Conservation (phyloP, 768 basidiomycete species). For the Auriscalpium orientale region DNA sequence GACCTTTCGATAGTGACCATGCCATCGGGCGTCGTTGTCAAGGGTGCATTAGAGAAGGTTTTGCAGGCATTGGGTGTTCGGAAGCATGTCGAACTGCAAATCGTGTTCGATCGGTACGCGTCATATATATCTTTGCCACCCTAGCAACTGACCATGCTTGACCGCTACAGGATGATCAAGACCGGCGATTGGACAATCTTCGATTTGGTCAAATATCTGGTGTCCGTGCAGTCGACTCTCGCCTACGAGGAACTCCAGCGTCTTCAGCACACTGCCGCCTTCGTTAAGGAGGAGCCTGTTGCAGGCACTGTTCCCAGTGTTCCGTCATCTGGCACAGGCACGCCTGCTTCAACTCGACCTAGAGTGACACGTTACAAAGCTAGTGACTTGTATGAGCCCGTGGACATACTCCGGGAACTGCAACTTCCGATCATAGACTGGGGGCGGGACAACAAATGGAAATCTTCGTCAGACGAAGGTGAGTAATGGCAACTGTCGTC, state of each 20-base stretch:
- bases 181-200: constrained; percentile 85
- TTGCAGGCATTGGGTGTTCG: constrained; percentile 73
- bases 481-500: neutral
- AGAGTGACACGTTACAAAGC: constrained; percentile 52
- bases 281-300: constrained; percentile 47
- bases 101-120: constrained; percentile 79
- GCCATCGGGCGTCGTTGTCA: constrained; percentile 54
- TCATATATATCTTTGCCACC: neutral
- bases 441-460: constrained; percentile 76
- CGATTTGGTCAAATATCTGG: constrained; percentile 82
- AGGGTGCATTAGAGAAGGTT: constrained; percentile 65
- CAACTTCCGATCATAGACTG: constrained; percentile 83
- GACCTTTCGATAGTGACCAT: constrained; percentile 78
- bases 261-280: constrained; percentile 62
- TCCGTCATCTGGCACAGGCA: neutral
- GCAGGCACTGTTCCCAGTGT: constrained; percentile 15
- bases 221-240: constrained; percentile 65
- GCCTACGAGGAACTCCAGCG: constrained; percentile 47
- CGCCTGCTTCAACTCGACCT: neutral
- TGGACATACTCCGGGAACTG: constrained; percentile 60
- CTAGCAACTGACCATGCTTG: neutral
- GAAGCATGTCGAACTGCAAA: constrained; percentile 86
- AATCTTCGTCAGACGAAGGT: constrained; percentile 82
- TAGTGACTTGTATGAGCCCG: constrained; percentile 79
- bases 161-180: constrained; percentile 62